Evolutionary conservation across 352 stramenopile genomes (phyloP).

Genomic region (Globisporangium irregulare): DNA sequence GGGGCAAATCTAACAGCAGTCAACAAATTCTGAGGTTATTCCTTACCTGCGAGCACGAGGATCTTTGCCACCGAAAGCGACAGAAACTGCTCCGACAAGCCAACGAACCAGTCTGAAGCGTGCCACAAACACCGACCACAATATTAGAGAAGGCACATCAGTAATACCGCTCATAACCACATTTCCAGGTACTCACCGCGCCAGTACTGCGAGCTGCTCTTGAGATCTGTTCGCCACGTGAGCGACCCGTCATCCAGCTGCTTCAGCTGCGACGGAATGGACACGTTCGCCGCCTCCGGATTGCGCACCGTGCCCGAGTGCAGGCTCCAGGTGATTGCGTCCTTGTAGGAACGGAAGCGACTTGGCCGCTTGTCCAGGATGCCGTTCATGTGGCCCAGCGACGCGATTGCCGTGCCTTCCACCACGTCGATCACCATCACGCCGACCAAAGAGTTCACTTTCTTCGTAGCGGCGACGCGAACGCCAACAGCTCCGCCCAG

Average conservation of each 20-base stretch:
- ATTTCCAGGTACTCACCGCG: slow-evolving; percentile 32
- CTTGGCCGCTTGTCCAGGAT: slow-evolving; percentile 74
- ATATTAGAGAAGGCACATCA: neutral
- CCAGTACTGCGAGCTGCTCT: slow-evolving; percentile 75
- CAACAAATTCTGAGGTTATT: neutral
- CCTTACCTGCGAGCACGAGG: slow-evolving; percentile 69
- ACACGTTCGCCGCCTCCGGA: slow-evolving; percentile 63
- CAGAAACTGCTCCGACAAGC: slow-evolving; percentile 86
- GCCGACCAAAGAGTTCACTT: slow-evolving; percentile 63
- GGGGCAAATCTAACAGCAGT: no score
- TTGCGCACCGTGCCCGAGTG: slow-evolving; percentile 78
- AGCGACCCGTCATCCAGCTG: slow-evolving; percentile 45
- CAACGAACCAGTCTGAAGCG: slow-evolving; percentile 74
- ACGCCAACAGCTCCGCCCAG: slow-evolving; percentile 82
- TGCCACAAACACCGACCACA: neutral
- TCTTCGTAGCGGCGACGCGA: slow-evolving; percentile 54
- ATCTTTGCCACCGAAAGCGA: slow-evolving; percentile 72
- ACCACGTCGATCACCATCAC: slow-evolving; percentile 90
- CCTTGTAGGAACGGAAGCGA: slow-evolving; percentile 59
- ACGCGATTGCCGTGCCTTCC: slow-evolving; percentile 84
- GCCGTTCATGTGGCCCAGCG: slow-evolving; percentile 78
- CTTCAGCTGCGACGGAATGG: slow-evolving; percentile 77
- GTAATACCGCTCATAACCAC: neutral
- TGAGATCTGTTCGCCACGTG: slow-evolving; percentile 77
- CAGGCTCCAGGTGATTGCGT: slow-evolving; percentile 80